These are phyloP conservation scores for Arabidopsis arenosa DNA, from an alignment of 345 rosid species.

Conservation along the genomic window DNA sequence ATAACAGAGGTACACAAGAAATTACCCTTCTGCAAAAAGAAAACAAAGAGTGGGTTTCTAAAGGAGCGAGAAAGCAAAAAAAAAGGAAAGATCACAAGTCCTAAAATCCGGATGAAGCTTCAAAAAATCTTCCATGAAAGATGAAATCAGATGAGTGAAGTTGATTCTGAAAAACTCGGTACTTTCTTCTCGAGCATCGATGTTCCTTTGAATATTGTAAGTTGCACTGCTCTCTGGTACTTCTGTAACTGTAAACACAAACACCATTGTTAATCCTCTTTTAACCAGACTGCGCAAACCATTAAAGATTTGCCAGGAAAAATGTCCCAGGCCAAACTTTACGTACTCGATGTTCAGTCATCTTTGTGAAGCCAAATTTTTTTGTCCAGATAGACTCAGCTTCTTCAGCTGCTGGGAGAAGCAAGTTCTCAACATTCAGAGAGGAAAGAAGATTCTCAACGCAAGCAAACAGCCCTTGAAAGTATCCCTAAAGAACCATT, in stretches of 20 bases:
- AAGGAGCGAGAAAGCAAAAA: neutral
- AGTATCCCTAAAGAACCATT: slow-evolving; percentile 66
- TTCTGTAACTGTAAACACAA: slow-evolving; percentile 55
- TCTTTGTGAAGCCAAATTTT: slow-evolving; percentile 75
- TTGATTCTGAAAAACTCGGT: slow-evolving; percentile 37
- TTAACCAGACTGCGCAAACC: neutral
- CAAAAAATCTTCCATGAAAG: neutral
- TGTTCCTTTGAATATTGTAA: slow-evolving; percentile 82
- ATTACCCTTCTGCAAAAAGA: slow-evolving; percentile 32
- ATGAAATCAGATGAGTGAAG: slow-evolving; percentile 18
- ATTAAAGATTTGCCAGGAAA: slow-evolving; percentile 9
- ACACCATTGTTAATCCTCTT: slow-evolving; percentile 18
- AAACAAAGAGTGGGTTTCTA: neutral
- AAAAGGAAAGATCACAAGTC: slow-evolving; percentile 13
- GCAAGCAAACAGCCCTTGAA: slow-evolving; percentile 78
- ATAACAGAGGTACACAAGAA: slow-evolving; percentile 35
- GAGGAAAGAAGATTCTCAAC: slow-evolving; percentile 70
- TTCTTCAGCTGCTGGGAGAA: slow-evolving; percentile 92
- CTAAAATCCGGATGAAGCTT: slow-evolving; percentile 28
- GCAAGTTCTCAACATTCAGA: slow-evolving; percentile 71
- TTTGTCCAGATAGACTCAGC: slow-evolving; percentile 90
- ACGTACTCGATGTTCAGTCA: slow-evolving; percentile 70
- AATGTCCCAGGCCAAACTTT: neutral
- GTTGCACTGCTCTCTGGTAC: slow-evolving; percentile 67
- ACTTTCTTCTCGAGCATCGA: slow-evolving; percentile 84